Conservation (phyloP, 257 asterid species). For the Buddleja alternifolia region DNA sequence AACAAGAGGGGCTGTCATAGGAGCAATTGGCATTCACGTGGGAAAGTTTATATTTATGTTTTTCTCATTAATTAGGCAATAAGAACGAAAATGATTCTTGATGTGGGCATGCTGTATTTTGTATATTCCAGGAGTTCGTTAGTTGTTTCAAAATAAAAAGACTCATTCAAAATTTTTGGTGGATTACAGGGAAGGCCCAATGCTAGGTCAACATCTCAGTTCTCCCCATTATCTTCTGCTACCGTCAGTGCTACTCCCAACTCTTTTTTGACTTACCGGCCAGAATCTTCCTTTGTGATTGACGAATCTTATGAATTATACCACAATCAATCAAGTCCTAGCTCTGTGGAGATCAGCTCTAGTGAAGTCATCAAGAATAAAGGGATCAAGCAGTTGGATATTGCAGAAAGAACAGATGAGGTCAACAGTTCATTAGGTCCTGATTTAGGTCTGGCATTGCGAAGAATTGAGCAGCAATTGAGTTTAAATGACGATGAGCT, state of each 20-base stretch:
- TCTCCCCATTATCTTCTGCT: slow-evolving; percentile 54
- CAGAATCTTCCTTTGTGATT: slow-evolving; percentile 50
- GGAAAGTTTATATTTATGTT: no score
- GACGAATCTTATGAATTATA: slow-evolving; percentile 58
- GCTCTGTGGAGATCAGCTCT: slow-evolving; percentile 69
- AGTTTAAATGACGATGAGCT: slow-evolving; percentile 75
- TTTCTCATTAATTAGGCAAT: slow-evolving; percentile 8
- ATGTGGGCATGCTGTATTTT: not conserved
- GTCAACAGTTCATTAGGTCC: slow-evolving; percentile 53
- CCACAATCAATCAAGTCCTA: slow-evolving; percentile 60
- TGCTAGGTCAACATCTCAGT: slow-evolving; percentile 48
- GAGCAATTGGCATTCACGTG: slow-evolving; percentile 18
- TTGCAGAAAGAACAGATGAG: slow-evolving; percentile 46
- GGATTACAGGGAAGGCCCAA: slow-evolving; percentile 60
- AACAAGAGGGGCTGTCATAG: not conserved
- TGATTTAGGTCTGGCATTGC: slow-evolving; percentile 61
- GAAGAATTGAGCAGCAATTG: slow-evolving; percentile 69
- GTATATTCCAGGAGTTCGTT: slow-evolving; percentile 15
- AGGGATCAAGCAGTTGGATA: slow-evolving; percentile 34
- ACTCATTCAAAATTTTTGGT: slow-evolving; percentile 24
- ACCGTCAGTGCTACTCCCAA: slow-evolving; percentile 52
- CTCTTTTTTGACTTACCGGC: slow-evolving; percentile 54
- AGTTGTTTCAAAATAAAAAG: not conserved
- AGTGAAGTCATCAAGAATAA: slow-evolving; percentile 33
- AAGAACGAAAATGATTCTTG: slow-evolving; percentile 19